phyloP scores from a whole-genome alignment of 768 basidiomycete genomes.

The Tricholoma bakamatsutake region DNA sequence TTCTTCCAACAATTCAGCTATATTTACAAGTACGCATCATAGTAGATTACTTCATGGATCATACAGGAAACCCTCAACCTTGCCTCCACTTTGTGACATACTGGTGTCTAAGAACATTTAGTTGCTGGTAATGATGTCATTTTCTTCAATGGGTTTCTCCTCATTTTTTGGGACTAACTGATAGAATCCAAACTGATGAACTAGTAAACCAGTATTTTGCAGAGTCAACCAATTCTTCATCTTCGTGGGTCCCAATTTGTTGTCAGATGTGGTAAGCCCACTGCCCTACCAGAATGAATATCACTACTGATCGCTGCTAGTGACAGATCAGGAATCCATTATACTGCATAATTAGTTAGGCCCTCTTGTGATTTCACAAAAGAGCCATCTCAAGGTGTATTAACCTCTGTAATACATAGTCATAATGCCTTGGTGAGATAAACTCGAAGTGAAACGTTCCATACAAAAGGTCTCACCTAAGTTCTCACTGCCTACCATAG shows the following conservation, averaged over 20 bases:
- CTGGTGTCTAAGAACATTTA: background rate
- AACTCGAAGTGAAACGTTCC: background rate
- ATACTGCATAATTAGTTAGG: background rate
- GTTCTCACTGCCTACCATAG: background rate
- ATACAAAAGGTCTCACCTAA: background rate
- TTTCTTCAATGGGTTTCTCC: no score
- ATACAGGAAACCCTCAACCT: no score
- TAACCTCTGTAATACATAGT: no score
- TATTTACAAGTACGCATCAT: no score
- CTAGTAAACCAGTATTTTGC: background rate
- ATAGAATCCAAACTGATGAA: background rate
- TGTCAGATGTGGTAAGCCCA: no score
- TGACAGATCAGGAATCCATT: background rate
- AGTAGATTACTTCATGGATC: no score
- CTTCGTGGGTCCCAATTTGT: background rate
- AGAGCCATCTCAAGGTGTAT: no score
- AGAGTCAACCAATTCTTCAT: background rate
- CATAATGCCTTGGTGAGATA: no score
- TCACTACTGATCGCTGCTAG: background rate
- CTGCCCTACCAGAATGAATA: no score
- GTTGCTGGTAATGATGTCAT: background rate
- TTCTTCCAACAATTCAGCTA: background rate
- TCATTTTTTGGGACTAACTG: no score
- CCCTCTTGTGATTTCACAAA: background rate
- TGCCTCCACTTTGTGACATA: background rate